Percentiles rank a stretch among this genome's conserved stretches.
Conservation (phyloP, 768 basidiomycete species). For the Coprinopsis marcescibilis region DNA sequence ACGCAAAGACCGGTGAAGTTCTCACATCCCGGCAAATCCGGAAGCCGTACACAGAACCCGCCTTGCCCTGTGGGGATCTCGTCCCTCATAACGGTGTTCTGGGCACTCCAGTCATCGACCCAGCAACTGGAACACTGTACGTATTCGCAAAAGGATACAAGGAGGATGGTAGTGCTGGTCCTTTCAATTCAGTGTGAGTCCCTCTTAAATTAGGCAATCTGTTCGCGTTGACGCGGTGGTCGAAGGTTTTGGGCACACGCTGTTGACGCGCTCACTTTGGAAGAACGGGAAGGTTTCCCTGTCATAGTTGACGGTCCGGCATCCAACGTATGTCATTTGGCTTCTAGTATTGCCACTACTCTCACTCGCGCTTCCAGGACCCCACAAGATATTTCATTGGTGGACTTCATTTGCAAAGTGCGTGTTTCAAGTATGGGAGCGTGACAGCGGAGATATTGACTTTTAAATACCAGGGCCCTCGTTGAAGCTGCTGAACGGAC, state of each 20-base stretch:
- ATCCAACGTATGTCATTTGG: background rate
- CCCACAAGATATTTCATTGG: background rate
- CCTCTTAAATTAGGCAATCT: background rate
- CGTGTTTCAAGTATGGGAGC: no score
- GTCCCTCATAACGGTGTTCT: slow-evolving; percentile 1
- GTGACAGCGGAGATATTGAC: background rate
- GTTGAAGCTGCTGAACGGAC: background rate
- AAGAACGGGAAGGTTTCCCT: slow-evolving; percentile 1
- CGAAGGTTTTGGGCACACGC: slow-evolving; percentile 2
- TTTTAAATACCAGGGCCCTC: background rate
- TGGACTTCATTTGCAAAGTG: background rate
- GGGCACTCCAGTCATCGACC: slow-evolving; percentile 3
- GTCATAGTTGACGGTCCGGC: background rate
- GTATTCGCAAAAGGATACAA: slow-evolving; percentile 3
- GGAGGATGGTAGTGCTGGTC: background rate
- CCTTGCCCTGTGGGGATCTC: slow-evolving; percentile 1
- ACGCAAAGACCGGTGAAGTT: slow-evolving; percentile 1
- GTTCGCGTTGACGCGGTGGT: background rate
- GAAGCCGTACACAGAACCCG: background rate
- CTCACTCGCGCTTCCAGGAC: background rate
- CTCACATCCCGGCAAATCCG: background rate
- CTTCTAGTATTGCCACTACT: background rate
- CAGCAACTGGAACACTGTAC: slow-evolving; percentile 1
- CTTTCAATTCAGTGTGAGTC: slow-evolving; percentile 4
- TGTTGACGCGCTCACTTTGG: background rate